Evolutionary conservation across 2,329 filamentous ascomycete species (phyloP), one percentile per base, ranked within the genome.

Genomic region (Didymella pomorum): DNA sequence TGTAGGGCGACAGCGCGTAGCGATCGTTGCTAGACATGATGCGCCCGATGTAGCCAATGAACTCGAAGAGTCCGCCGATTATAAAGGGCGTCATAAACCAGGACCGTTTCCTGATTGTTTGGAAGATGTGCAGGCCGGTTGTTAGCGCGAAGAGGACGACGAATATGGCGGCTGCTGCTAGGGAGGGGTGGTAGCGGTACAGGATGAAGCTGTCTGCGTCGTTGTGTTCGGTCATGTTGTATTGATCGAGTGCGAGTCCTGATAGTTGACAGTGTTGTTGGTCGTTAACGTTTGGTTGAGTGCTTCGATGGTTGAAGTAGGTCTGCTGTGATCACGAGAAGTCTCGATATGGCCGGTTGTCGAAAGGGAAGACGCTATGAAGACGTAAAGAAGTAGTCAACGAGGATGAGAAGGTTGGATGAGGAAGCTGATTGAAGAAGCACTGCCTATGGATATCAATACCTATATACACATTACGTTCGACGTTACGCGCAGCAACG

Each of bases 51-150:
- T 85, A 86, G 10, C 83, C 83, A 25, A 85, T 70, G 0, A 71
- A 68, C 68, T 86, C 82, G 60, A 84, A 84, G 7, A 80, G 54
- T 20, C 81, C 80, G n/a, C 83, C 83, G n/a, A 85, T 69, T 6
- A 82, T 61, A 44, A 86, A 81, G 0, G 83, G 80, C 2, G 81
- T 79, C 64, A 83, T 81, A 67, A 82, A 85, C 80, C 81, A 84
- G 2, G 81, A 80, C 26, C 77, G 73, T 3, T 76, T 77, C 14
- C 70, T 75, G 26, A 75, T 66, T 21, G 82, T 72, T 35, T 80
- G 79, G 57, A 72, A 81, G 0, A 67, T 60, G 61, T 85, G 82
- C 2, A 73, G 64, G 1, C 67, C 35, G 0, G 82, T 81, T 11
- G 76, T 66, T 8, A 78, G 29, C 6, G 68, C 56, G 65, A 85